Conservation (phyloP, 1,139 yeast species). For the Geotrichum carabidarum region DNA sequence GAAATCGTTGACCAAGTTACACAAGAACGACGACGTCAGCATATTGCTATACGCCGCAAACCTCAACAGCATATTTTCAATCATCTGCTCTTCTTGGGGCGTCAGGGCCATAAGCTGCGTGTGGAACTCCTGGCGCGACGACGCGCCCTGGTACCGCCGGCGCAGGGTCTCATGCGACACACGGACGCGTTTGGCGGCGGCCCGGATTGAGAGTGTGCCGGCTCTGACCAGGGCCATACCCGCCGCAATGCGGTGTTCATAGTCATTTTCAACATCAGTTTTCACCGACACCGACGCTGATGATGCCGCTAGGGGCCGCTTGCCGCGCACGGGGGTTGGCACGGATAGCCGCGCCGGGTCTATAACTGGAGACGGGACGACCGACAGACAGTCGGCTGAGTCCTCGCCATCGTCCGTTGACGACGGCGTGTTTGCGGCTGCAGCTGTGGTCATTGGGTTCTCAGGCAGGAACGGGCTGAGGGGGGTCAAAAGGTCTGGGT, state of each 20-base stretch:
- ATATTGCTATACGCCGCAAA: conserved; percentile 9
- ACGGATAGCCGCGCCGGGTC: background rate
- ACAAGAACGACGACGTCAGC: conserved; percentile 16
- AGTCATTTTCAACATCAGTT: background rate
- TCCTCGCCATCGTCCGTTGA: background rate
- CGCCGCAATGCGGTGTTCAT: conserved; percentile 8
- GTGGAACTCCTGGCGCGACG: conserved; percentile 17
- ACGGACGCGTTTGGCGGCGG: conserved; percentile 15
- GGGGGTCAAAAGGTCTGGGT: background rate
- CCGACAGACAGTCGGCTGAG: background rate
- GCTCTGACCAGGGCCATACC: conserved; percentile 10
- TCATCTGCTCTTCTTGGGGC: conserved; percentile 8
- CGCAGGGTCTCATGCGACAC: conserved; percentile 18
- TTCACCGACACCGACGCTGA: background rate
- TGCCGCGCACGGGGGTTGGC: background rate
- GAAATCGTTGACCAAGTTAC: conserved; percentile 15
- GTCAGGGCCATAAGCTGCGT: conserved; percentile 17
- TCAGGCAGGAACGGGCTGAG: background rate
- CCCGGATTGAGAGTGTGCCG: conserved; percentile 12
- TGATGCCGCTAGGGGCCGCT: too few species aligned
- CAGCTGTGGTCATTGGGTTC: background rate
- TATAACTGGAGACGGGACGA: background rate
- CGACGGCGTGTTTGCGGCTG: background rate
- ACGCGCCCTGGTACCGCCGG: conserved; percentile 14
- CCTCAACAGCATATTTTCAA: conserved; percentile 13